Percentiles rank a stretch among this genome's conserved stretches.
Conservation (phyloP, 2,329 filamentous ascomycete genomes). For the Helicocarpus griseus region DNA sequence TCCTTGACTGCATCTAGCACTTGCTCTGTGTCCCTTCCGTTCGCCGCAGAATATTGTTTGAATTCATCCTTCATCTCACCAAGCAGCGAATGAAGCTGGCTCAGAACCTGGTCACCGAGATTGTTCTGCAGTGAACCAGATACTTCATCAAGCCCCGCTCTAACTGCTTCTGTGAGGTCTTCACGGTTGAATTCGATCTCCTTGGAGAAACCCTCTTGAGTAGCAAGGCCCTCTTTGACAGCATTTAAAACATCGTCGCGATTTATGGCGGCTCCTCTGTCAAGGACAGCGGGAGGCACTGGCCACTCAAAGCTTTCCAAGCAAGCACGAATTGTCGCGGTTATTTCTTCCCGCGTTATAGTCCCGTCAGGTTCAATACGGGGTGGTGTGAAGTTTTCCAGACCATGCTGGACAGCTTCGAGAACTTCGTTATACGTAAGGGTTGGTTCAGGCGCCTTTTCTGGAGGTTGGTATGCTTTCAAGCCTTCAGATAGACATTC, state of each 20-base stretch:
- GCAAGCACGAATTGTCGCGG: slow-evolving; percentile 74
- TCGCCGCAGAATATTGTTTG: slow-evolving; percentile 71
- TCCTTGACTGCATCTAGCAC: slow-evolving; percentile 81
- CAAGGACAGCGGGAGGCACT: slow-evolving; percentile 37
- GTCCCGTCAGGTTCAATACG: slow-evolving; percentile 58
- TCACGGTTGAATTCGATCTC: slow-evolving; percentile 11
- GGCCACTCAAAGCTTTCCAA: slow-evolving; percentile 77
- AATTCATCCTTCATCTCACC: slow-evolving; percentile 55
- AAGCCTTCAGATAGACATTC: slow-evolving; percentile 79
- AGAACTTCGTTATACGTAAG: slow-evolving; percentile 78
- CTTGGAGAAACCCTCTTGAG: slow-evolving; percentile 85
- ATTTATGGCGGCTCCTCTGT: slow-evolving; percentile 12
- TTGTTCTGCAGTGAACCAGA: slow-evolving; percentile 46
- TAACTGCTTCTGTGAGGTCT: slow-evolving; percentile 1
- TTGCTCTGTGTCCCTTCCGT: slow-evolving; percentile 75
- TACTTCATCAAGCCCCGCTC: slow-evolving; percentile 34
- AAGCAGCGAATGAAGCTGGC: slow-evolving; percentile 48
- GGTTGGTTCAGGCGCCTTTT: slow-evolving; percentile 38
- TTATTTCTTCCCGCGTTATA: slow-evolving; percentile 71
- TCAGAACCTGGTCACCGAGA: slow-evolving; percentile 47
- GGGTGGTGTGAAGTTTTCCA: slow-evolving; percentile 71
- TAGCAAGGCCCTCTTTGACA: slow-evolving; percentile 83
- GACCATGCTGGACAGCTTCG: slow-evolving; percentile 71
- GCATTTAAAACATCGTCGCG: slow-evolving; percentile 78
- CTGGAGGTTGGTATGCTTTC: slow-evolving; percentile 54